Evolutionary conservation across 2,329 filamentous ascomycete genomes (phyloP).

Genomic region (Rhynchosporium agropyri): DNA sequence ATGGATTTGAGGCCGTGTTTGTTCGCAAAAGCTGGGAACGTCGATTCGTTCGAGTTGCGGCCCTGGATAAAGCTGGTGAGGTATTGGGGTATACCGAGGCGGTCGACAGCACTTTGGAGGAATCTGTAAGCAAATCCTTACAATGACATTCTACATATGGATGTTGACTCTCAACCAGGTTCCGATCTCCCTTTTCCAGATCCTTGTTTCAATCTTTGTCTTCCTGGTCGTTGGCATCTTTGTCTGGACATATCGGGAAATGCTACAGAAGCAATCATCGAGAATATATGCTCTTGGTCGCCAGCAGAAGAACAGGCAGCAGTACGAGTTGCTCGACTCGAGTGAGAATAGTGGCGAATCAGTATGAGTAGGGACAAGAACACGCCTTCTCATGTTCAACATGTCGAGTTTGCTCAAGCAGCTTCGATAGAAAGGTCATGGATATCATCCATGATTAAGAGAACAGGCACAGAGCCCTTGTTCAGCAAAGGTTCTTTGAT

Average conservation of each 20-base stretch:
- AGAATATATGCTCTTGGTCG: constrained; percentile 1
- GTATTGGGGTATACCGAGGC: constrained; percentile 9
- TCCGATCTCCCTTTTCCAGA: constrained; percentile 1
- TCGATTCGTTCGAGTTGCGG: constrained; percentile 16
- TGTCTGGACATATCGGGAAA: constrained; percentile 13
- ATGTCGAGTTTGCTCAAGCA: too few species aligned
- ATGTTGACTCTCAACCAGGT: not conserved
- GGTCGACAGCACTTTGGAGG: constrained; percentile 15
- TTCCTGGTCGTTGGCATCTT: not conserved
- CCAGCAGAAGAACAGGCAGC: constrained; percentile 5
- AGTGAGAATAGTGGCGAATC: constrained; percentile 3
- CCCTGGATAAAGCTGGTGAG: constrained; percentile 11
- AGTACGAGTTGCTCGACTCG: constrained; percentile 13
- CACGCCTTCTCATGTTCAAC: not conserved
- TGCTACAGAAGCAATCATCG: constrained; percentile 4
- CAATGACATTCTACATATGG: not conserved
- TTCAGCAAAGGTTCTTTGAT: too few species aligned
- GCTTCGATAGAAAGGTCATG: too few species aligned
- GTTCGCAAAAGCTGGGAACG: constrained; percentile 2
- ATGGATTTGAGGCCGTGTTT: constrained; percentile 14
- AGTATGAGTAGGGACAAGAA: not conserved
- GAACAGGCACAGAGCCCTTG: too few species aligned
- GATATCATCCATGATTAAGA: too few species aligned
- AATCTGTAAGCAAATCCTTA: constrained; percentile 3
- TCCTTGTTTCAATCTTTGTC: not conserved